Conservation (phyloP, 2,329 filamentous ascomycete species). For the Ascocoryne sarcoides region DNA sequence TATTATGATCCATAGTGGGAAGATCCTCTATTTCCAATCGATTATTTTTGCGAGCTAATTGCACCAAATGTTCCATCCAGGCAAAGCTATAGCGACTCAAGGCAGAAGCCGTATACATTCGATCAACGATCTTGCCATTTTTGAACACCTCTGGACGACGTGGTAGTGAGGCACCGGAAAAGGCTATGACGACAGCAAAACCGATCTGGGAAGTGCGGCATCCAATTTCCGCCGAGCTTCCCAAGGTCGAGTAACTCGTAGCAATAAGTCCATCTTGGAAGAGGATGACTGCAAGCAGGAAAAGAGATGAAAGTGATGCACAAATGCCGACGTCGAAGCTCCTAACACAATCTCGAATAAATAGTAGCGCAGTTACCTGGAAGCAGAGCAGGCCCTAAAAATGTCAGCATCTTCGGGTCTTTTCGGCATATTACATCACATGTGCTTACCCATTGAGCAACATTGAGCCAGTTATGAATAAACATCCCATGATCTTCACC, state of each 20-base stretch:
- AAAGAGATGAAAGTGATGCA: slow-evolving; percentile 38
- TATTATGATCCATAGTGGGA: slow-evolving; percentile 48
- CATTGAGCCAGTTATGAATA: slow-evolving; percentile 50
- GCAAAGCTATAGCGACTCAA: slow-evolving; percentile 55
- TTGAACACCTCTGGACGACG: slow-evolving; percentile 54
- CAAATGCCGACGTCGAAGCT: slow-evolving; percentile 46
- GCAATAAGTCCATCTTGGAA: slow-evolving; percentile 36
- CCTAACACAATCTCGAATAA: slow-evolving; percentile 41
- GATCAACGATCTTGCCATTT: slow-evolving; percentile 52
- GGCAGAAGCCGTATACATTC: slow-evolving; percentile 51
- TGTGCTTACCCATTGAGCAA: slow-evolving; percentile 53
- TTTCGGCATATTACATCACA: slow-evolving; percentile 14
- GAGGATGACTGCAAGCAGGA: slow-evolving; percentile 37
- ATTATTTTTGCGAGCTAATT: slow-evolving; percentile 45
- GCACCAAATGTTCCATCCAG: slow-evolving; percentile 52
- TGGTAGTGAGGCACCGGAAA: slow-evolving; percentile 15
- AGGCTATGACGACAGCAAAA: slow-evolving; percentile 35
- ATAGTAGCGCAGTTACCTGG: slow-evolving; percentile 42
- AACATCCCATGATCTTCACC: slow-evolving; percentile 33
- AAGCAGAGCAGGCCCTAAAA: slow-evolving; percentile 41
- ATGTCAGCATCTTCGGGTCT: slow-evolving; percentile 13
- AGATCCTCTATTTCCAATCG: slow-evolving; percentile 55
- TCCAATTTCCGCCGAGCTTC: slow-evolving; percentile 29
- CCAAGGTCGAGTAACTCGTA: slow-evolving; percentile 1
- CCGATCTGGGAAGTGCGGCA: slow-evolving; percentile 42